Conservation (phyloP, 495 filamentous ascomycete genomes). For the Aspergillus wentii region DNA sequence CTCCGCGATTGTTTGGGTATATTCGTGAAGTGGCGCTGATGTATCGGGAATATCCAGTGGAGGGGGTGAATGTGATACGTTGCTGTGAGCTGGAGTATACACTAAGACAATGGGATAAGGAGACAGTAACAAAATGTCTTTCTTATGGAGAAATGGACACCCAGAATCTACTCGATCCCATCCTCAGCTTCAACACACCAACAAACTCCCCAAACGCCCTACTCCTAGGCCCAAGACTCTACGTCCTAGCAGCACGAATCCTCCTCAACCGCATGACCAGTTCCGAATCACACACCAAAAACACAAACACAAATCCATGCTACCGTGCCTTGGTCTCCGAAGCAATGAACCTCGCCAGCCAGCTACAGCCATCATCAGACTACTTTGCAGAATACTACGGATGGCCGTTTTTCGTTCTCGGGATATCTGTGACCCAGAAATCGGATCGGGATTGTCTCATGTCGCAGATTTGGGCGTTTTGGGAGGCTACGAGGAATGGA, state of each 20-base stretch:
- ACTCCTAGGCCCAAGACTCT: slow-evolving; percentile 9
- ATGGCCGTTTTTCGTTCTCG: slow-evolving; percentile 17
- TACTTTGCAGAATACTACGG: slow-evolving; percentile 25
- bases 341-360: slow-evolving; percentile 6
- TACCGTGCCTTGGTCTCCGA: slow-evolving; percentile 5
- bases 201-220: not conserved
- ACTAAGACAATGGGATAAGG: slow-evolving; percentile 4
- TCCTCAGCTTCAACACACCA: not conserved
- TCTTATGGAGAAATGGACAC: no score
- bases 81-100: slow-evolving; percentile 3
- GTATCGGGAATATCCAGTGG: slow-evolving; percentile 1
- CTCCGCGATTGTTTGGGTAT: slow-evolving; percentile 12
- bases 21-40: slow-evolving; percentile 11
- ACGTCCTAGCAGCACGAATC: slow-evolving; percentile 11
- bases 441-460: slow-evolving; percentile 11
- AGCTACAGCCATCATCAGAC: slow-evolving; percentile 12
- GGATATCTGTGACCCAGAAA: slow-evolving; percentile 1
- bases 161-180: not conserved
- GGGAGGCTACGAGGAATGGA: slow-evolving; percentile 14
- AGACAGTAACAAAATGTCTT: not conserved
- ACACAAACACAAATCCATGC: not conserved
- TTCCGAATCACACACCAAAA: not conserved
- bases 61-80: not conserved
- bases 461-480: slow-evolving; percentile 12
- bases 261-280: not conserved